Evolutionary conservation across 345 rosid species (phyloP).

Genomic region (Melaleuca alternifolia): DNA sequence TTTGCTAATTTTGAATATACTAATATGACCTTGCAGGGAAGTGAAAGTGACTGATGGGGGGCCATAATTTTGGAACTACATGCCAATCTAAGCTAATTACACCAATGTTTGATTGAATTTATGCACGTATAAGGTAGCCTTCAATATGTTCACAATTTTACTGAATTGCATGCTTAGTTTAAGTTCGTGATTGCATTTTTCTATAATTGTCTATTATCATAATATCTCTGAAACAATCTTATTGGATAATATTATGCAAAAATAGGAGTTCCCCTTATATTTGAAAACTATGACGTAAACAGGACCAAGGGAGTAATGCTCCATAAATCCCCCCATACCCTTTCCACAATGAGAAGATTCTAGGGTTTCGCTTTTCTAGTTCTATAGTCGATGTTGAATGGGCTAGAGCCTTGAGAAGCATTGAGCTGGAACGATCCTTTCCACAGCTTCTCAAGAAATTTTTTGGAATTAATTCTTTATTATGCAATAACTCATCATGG

Average conservation of each 20-base stretch:
- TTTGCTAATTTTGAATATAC: too few species aligned
- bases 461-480: not conserved
- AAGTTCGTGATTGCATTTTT: not conserved
- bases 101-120: not conserved
- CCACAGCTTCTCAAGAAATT: not conserved
- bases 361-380: not conserved
- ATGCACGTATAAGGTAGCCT: not conserved
- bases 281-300: not conserved
- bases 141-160: rapidly evolving
- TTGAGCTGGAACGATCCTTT: not conserved
- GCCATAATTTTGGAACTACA: too few species aligned
- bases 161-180: rapidly evolving
- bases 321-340: rapidly evolving
- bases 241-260: not conserved
- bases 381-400: not conserved
- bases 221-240: not conserved
- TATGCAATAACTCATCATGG: not conserved
- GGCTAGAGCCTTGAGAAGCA: not conserved
- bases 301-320: not conserved
- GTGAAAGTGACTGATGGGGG: too few species aligned
- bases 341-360: not conserved
- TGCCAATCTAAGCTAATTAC: not conserved
- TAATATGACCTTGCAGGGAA: too few species aligned
- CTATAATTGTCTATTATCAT: too few species aligned
- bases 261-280: not conserved